phyloP scores from a whole-genome alignment of 345 rosid genomes.

The Reutealis trisperma region DNA sequence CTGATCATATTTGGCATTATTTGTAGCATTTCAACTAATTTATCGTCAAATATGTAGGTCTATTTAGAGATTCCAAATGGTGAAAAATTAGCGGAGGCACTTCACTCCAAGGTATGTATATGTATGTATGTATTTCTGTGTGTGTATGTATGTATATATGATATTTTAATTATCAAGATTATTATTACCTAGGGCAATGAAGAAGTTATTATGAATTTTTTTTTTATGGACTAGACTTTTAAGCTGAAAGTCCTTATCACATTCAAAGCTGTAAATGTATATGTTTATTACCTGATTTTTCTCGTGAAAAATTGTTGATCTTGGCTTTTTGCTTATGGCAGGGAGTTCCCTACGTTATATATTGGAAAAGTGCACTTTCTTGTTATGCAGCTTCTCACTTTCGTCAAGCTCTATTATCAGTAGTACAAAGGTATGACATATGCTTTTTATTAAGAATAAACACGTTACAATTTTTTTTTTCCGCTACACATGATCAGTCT shows the following conservation, averaged over 20 bases:
- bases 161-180: not conserved
- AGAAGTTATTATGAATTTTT: not conserved
- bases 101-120: slow-evolving; percentile 64
- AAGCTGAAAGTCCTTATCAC: slow-evolving; percentile 9
- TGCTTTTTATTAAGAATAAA: not conserved
- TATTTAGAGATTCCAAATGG: slow-evolving; percentile 82
- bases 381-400: slow-evolving; percentile 77
- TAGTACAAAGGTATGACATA: slow-evolving; percentile 66
- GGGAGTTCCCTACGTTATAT: slow-evolving; percentile 90
- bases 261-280: slow-evolving; percentile 13
- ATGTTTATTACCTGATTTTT: slow-evolving; percentile 1
- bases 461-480: not conserved
- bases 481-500: not conserved
- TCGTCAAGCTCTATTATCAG: slow-evolving; percentile 77
- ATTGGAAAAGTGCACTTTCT: slow-evolving; percentile 68
- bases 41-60: slow-evolving; percentile 47
- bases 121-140: not conserved
- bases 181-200: not conserved
- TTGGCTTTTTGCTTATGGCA: slow-evolving; percentile 34
- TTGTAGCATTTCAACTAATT: slow-evolving; percentile 2
- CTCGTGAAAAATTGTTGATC: slow-evolving; percentile 5
- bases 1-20: not conserved
- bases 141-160: not conserved
- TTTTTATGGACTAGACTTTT: slow-evolving; percentile 1
- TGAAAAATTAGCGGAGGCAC: slow-evolving; percentile 81